phyloP scores from a whole-genome alignment of 139 green algal genomes.

The Chlamydomonas incerta region DNA sequence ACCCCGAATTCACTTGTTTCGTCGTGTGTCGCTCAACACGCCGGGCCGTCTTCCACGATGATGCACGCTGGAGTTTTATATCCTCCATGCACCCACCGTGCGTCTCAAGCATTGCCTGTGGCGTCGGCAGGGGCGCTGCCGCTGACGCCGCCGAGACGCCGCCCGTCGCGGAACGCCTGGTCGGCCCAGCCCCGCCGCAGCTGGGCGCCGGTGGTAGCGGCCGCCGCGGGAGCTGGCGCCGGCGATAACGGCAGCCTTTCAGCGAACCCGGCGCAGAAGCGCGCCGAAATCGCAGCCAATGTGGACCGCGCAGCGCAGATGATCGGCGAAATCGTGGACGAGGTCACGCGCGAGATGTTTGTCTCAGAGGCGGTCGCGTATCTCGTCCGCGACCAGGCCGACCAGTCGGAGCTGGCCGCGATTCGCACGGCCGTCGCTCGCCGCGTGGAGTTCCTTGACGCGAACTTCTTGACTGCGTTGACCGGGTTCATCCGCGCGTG shows the following conservation, averaged over 20 bases:
- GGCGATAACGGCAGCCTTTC: not conserved
- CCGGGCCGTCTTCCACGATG: not conserved
- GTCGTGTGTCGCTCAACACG: too few relatives aligned
- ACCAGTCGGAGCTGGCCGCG: constrained; percentile 24
- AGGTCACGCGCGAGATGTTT: constrained; percentile 62
- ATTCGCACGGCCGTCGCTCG: constrained; percentile 57
- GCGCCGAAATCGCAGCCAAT: constrained; percentile 25
- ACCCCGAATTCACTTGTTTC: too few relatives aligned
- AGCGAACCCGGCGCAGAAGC: constrained; percentile 2
- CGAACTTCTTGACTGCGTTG: constrained; percentile 67
- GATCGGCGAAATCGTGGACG: constrained; percentile 67
- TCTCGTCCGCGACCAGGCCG: constrained; percentile 31
- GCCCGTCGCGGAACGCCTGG: not conserved
- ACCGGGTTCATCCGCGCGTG: constrained; percentile 49
- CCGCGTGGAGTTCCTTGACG: constrained; percentile 70
- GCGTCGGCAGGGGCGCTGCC: not conserved
- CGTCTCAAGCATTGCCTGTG: not conserved
- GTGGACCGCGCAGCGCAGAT: constrained; percentile 54
- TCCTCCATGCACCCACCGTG: not conserved
- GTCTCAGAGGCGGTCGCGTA: constrained; percentile 59
- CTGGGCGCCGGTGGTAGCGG: not conserved
- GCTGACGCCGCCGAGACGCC: not conserved
- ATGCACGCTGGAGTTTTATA: not conserved
- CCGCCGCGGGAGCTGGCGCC: not conserved
- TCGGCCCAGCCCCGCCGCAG: not conserved